These are phyloP conservation scores for Oryza glumipatula DNA, from an alignment of 176 grass and related monocot genomes.

Conservation along the genomic window DNA sequence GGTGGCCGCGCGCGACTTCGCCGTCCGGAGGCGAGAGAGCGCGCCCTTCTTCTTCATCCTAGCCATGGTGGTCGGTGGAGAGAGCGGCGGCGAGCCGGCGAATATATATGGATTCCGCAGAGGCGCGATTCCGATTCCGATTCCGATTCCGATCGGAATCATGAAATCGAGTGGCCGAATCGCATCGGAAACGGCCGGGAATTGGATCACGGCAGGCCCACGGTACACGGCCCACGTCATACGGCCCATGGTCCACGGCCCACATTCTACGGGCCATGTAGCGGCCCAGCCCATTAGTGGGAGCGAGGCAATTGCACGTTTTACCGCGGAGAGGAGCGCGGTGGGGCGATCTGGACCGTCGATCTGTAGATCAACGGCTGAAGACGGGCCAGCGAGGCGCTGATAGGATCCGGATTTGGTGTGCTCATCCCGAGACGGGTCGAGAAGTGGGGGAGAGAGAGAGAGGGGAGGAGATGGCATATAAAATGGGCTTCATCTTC, in stretches of 20 bases:
- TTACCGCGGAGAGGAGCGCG: neutral
- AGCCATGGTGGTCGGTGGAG: no score
- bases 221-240: rapidly evolving
- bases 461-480: constrained; percentile 14
- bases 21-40: no score
- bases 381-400: neutral
- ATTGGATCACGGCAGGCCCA: neutral
- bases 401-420: constrained; percentile 38
- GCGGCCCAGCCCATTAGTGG: neutral
- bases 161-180: no score
- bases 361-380: neutral
- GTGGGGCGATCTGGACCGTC: neutral
- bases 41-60: no score
- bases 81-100: no score
- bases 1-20: no score
- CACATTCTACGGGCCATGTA: neutral
- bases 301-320: neutral
- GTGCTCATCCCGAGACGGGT: constrained; percentile 35
- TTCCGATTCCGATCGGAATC: no score
- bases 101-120: no score
- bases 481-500: constrained; percentile 45
- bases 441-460: constrained; percentile 18
- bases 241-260: no score
- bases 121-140: no score
- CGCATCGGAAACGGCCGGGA: no score